Percentiles rank a stretch among this genome's conserved stretches.
These are phyloP conservation scores for Fusarium phyllophilum DNA, from an alignment of 2,329 filamentous ascomycete genomes.

Conservation along the genomic window DNA sequence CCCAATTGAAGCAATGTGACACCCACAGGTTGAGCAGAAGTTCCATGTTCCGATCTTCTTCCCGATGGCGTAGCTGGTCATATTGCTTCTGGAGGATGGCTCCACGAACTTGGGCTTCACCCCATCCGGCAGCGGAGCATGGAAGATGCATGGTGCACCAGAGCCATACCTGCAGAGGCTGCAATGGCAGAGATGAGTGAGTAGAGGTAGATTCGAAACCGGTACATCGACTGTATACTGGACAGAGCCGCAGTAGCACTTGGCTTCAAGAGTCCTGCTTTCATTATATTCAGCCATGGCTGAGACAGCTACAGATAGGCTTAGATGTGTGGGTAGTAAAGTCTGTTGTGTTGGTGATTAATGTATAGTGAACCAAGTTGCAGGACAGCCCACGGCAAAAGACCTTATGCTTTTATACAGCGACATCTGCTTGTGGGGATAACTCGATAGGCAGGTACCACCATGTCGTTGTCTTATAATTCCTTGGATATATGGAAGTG, in stretches of 20 bases:
- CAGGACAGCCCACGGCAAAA: neutral
- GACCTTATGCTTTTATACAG: conserved; percentile 2
- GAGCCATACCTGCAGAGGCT: conserved; percentile 56
- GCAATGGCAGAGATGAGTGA: conserved; percentile 58
- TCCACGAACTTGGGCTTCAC: conserved; percentile 52
- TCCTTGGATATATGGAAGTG: neutral
- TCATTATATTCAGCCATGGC: conserved; percentile 33
- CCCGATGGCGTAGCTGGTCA: conserved; percentile 51
- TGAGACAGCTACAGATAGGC: neutral
- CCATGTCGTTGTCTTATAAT: neutral
- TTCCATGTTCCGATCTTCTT: conserved; percentile 48
- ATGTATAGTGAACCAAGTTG: neutral
- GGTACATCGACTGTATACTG: conserved; percentile 56
- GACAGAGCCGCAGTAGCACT: conserved; percentile 57
- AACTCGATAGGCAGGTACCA: neutral
- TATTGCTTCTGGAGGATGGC: conserved; percentile 50
- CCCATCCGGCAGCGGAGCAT: conserved; percentile 50
- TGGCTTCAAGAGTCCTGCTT: conserved; percentile 54
- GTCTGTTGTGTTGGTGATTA: neutral
- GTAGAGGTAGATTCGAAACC: conserved; percentile 51
- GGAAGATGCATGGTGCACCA: conserved; percentile 56
- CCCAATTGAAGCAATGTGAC: conserved; percentile 54
- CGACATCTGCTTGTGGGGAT: neutral
- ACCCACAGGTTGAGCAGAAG: conserved; percentile 59
- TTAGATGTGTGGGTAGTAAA: neutral